These are phyloP conservation scores for Zygoascus hellenicus DNA, from an alignment of 1,139 yeast genomes.

Conservation along the genomic window DNA sequence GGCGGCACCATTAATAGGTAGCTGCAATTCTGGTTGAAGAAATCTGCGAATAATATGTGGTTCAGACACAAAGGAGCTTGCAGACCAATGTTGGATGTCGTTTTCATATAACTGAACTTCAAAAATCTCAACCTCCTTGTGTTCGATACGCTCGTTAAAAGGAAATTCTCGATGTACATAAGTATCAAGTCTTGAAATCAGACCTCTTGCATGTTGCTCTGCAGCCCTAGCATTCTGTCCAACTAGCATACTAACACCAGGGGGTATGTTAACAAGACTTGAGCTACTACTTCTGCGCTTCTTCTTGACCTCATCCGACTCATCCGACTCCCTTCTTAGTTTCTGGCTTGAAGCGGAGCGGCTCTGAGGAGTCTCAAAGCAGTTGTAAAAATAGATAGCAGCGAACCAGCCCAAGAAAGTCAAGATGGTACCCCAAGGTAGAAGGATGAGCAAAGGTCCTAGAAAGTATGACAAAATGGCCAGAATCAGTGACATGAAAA, in stretches of 20 bases:
- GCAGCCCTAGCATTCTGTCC: background rate
- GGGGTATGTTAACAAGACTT: background rate
- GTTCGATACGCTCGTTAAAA: conserved; percentile 29
- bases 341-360: background rate
- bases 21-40: conserved; percentile 7
- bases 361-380: background rate
- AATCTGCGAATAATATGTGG: conserved; percentile 15
- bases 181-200: conserved; percentile 14
- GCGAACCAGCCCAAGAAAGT: conserved; percentile 49
- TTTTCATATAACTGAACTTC: conserved; percentile 60
- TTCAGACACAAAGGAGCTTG: conserved; percentile 20
- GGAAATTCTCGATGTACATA: conserved; percentile 35
- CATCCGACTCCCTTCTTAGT: background rate
- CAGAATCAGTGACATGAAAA: conserved; percentile 34
- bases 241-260: no score
- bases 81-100: conserved; percentile 52
- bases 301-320: background rate
- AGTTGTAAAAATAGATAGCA: background rate
- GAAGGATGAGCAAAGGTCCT: conserved; percentile 36
- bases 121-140: conserved; percentile 54
- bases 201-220: background rate
- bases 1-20: conserved; percentile 15
- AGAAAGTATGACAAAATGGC: conserved; percentile 29
- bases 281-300: background rate
- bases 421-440: conserved; percentile 32